phyloP scores from a whole-genome alignment of 192 early-diverging fungal genomes.

The Radiomyces spectabilis region DNA sequence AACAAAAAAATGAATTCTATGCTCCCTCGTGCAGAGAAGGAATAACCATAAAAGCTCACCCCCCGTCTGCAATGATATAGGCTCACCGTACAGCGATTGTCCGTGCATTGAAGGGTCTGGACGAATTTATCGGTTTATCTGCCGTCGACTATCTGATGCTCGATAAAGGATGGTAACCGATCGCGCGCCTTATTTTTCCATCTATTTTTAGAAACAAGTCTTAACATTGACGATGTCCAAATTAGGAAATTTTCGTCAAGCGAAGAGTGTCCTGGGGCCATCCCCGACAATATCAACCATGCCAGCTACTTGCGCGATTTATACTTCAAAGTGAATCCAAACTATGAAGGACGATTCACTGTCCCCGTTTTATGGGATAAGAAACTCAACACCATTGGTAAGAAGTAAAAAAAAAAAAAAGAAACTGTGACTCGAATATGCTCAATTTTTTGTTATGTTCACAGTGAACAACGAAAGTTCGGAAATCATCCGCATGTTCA shows the following conservation, averaged over 20 bases:
- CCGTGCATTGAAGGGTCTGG: slow-evolving; percentile 84
- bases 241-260: slow-evolving; percentile 54
- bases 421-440: neutral
- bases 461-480: slow-evolving; percentile 91
- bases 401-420: neutral
- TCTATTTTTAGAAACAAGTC: too few species aligned
- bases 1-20: neutral
- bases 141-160: slow-evolving; percentile 80
- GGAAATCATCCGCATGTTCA: slow-evolving; percentile 95
- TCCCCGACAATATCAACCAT: slow-evolving; percentile 66
- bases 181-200: too few species aligned
- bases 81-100: slow-evolving; percentile 87
- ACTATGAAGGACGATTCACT: slow-evolving; percentile 57
- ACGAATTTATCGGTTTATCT: slow-evolving; percentile 75
- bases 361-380: slow-evolving; percentile 98
- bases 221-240: too few species aligned
- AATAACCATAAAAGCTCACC: neutral
- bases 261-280: slow-evolving; percentile 70
- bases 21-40: neutral
- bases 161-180: slow-evolving; percentile 67
- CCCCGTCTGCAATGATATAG: slow-evolving; percentile 32
- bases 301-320: slow-evolving; percentile 76
- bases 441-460: neutral
- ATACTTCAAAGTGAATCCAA: slow-evolving; percentile 80
- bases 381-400: slow-evolving; percentile 79